Percentiles rank a stretch among this genome's conserved stretches.
Evolutionary conservation across 139 green algal genomes (phyloP).

Genomic region (Limnomonas spitsbergensis): DNA sequence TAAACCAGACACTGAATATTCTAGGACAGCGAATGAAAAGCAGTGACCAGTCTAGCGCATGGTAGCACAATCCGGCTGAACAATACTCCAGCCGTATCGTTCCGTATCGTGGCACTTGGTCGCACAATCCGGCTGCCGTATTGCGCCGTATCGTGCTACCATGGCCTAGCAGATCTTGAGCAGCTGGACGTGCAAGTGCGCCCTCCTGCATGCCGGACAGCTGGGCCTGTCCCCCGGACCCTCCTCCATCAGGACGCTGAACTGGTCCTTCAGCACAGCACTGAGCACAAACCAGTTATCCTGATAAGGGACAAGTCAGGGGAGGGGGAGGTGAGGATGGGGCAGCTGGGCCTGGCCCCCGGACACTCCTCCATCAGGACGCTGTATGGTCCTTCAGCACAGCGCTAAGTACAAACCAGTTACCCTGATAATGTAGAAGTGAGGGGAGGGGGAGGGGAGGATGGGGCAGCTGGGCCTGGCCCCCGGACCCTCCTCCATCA

Average conservation of each 20-base stretch:
- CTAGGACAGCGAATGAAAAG: too few species aligned
- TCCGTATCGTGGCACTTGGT: too few species aligned
- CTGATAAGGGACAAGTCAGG: slow-evolving; percentile 31
- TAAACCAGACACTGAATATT: too few species aligned
- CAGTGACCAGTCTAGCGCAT: too few species aligned
- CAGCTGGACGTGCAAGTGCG: not conserved
- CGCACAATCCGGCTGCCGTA: slow-evolving; percentile 10
- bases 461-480: not conserved
- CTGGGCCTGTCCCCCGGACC: not conserved
- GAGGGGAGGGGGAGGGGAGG: too few species aligned
- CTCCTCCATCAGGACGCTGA: slow-evolving; percentile 46
- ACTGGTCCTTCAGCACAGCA: slow-evolving; percentile 54
- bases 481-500: slow-evolving; percentile 40
- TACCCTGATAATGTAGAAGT: slow-evolving; percentile 44
- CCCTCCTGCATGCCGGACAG: not conserved
- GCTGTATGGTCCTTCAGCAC: slow-evolving; percentile 53
- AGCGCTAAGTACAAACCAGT: slow-evolving; percentile 57
- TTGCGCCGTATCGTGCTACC: not conserved
- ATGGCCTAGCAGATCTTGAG: slow-evolving; percentile 5
- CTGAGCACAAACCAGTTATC: slow-evolving; percentile 62
- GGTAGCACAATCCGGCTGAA: too few species aligned
- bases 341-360: not conserved
- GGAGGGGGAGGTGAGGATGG: too few species aligned
- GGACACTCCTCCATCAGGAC: slow-evolving; percentile 45
- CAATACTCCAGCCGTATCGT: too few species aligned